These are phyloP conservation scores for Botrytis medusae DNA, from an alignment of 2,329 filamentous ascomycete genomes.

Conservation along the genomic window DNA sequence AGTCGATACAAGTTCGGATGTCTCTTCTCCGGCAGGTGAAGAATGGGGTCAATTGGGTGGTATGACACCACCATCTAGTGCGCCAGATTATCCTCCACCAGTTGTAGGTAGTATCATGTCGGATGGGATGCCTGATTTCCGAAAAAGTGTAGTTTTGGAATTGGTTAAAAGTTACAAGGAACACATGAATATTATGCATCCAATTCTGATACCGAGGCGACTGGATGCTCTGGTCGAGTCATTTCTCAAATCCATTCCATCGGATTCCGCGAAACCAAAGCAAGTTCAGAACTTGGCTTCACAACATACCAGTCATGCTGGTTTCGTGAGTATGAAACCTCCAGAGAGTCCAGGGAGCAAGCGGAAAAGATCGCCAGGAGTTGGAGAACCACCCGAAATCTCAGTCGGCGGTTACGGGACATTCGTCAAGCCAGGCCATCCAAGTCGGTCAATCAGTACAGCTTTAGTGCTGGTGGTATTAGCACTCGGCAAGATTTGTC, in stretches of 20 bases:
- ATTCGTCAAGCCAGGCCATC: conserved; percentile 47
- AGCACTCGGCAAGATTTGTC: conserved; percentile 82
- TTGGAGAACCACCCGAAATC: conserved; percentile 32
- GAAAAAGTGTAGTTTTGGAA: conserved; percentile 49
- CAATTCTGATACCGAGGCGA: conserved; percentile 56
- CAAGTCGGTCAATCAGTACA: conserved; percentile 70
- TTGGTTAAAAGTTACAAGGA: conserved; percentile 59
- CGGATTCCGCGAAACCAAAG: conserved; percentile 34
- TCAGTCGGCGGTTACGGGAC: conserved; percentile 30
- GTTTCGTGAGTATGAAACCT: conserved; percentile 31
- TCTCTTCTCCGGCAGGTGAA: conserved; percentile 55
- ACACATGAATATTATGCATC: conserved; percentile 65
- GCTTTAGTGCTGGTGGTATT: conserved; percentile 81
- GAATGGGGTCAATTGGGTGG: conserved; percentile 58
- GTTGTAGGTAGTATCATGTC: conserved; percentile 34
- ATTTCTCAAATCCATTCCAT: conserved; percentile 38
- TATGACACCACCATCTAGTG: conserved; percentile 33
- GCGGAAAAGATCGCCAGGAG: conserved; percentile 36
- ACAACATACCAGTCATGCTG: conserved; percentile 21
- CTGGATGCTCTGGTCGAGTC: conserved; percentile 45
- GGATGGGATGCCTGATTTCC: conserved; percentile 57
- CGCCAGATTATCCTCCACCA: conserved; percentile 14
- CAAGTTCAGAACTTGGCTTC: conserved; percentile 29
- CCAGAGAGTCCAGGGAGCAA: conserved; percentile 40
- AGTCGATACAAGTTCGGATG: conserved; percentile 47